Conservation (phyloP, 768 basidiomycete species). For the Gymnopilus dilepis region DNA sequence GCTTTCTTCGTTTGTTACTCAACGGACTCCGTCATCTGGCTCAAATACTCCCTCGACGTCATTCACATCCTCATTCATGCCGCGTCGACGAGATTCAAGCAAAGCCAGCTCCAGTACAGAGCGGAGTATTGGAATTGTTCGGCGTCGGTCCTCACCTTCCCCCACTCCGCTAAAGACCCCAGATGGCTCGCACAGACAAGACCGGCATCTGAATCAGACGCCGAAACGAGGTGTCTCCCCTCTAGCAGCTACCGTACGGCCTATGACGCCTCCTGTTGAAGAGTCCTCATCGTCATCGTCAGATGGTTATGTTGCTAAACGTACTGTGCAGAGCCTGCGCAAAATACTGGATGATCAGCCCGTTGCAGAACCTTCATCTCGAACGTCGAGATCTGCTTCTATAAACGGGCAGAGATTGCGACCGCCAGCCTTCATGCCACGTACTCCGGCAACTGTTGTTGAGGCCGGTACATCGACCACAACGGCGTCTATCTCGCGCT, state of each 20-base stretch:
- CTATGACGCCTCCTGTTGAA: conserved; percentile 63
- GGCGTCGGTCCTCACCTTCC: conserved; percentile 19
- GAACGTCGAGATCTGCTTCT: conserved; percentile 12
- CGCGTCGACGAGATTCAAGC: conserved; percentile 40
- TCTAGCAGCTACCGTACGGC: conserved; percentile 33
- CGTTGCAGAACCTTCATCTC: conserved; percentile 20
- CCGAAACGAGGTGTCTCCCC: conserved; percentile 31
- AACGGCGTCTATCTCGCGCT: conserved; percentile 78
- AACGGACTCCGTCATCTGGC: conserved; percentile 35
- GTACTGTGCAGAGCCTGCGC: conserved; percentile 67
- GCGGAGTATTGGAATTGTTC: conserved; percentile 19
- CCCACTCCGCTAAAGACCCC: conserved; percentile 21
- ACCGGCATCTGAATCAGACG: conserved; percentile 14
- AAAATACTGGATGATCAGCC: conserved; percentile 70
- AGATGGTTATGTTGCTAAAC: conserved; percentile 60
- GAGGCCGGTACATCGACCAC: conserved; percentile 70
- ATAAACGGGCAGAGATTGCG: conserved; percentile 25
- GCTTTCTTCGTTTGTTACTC: conserved; percentile 58
- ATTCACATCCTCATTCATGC: conserved; percentile 39
- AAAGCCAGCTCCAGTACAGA: conserved; percentile 35
- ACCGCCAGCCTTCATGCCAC: conserved; percentile 45
- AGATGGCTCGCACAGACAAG: conserved; percentile 12
- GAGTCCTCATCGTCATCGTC: conserved; percentile 64
- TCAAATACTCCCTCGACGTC: conserved; percentile 43
- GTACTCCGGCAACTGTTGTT: conserved; percentile 58